These are phyloP conservation scores for Suillus variegatus DNA, from an alignment of 768 basidiomycete species.

Conservation along the genomic window DNA sequence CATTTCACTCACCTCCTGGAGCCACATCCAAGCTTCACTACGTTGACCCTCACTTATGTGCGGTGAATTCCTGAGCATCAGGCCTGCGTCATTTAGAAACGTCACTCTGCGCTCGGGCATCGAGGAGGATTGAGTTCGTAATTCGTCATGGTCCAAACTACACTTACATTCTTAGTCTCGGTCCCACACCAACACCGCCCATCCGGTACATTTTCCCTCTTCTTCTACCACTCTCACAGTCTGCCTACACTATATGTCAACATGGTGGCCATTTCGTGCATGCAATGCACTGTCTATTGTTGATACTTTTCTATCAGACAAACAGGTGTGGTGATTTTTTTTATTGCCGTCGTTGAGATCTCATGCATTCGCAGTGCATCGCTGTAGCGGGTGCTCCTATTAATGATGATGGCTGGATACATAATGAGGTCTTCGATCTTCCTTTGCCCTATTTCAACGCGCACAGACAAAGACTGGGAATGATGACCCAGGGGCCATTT, in stretches of 20 bases:
- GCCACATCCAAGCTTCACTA: conserved; percentile 56
- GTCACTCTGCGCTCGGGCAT: conserved; percentile 62
- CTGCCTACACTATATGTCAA: neutral
- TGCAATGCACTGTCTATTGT: neutral
- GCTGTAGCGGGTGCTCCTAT: neutral
- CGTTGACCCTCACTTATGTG: conserved; percentile 42
- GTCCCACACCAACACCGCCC: neutral
- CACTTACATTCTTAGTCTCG: neutral
- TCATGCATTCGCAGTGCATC: neutral
- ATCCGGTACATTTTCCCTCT: neutral
- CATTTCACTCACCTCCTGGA: conserved; percentile 69
- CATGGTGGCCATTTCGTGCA: neutral
- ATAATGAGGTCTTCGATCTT: neutral
- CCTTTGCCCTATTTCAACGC: neutral
- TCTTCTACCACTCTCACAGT: neutral
- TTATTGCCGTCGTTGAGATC: neutral
- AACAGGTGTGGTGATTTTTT: neutral
- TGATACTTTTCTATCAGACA: neutral
- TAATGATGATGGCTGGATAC: neutral
- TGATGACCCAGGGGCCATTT: neutral
- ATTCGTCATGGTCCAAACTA: conserved; percentile 48
- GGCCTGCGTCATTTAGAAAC: conserved; percentile 76
- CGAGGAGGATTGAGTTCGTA: conserved; percentile 45
- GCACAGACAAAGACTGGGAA: neutral
- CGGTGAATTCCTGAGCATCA: conserved; percentile 37